phyloP scores from a whole-genome alignment of 805 yeast genomes.

The Wickerhamiella galacta region DNA sequence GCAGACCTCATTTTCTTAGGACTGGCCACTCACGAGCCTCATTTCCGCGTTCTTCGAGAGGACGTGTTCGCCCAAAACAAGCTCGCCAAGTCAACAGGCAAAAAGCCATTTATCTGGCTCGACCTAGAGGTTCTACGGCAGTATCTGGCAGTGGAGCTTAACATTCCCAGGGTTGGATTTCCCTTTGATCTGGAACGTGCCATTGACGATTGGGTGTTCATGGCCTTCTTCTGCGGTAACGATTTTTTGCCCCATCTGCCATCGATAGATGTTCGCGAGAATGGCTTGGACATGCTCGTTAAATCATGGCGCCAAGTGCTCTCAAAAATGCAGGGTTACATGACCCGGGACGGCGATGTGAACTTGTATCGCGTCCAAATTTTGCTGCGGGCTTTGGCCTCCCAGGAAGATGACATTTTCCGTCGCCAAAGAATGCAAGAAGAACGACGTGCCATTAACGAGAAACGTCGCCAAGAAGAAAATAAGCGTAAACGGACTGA shows the following conservation, averaged over 20 bases:
- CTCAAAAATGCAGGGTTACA: constrained; percentile 51
- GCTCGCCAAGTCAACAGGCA: constrained; percentile 20
- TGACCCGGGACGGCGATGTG: constrained; percentile 80
- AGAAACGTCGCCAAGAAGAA: constrained; percentile 24
- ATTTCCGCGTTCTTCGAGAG: constrained; percentile 83
- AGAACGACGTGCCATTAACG: constrained; percentile 45
- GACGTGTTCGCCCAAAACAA: constrained; percentile 81
- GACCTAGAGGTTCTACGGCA: constrained; percentile 79
- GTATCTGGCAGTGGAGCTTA: constrained; percentile 68
- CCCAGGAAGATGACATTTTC: constrained; percentile 66
- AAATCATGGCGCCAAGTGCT: constrained; percentile 67
- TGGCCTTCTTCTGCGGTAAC: constrained; percentile 97
- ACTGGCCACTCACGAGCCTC: constrained; percentile 95
- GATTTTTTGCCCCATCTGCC: constrained; percentile 97
- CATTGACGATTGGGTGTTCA: constrained; percentile 95
- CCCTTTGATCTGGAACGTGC: constrained; percentile 85
- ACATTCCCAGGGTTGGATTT: constrained; percentile 50
- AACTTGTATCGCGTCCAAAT: constrained; percentile 62
- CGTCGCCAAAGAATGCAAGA: constrained; percentile 53
- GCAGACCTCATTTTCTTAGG: constrained; percentile 95
- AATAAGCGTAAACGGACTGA: constrained; percentile 22
- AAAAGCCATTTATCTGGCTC: constrained; percentile 84
- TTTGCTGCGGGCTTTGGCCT: constrained; percentile 45
- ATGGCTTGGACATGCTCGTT: constrained; percentile 70
- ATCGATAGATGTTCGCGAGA: constrained; percentile 83